Evolutionary conservation across 139 green algal species (phyloP), one percentile per base, ranked within the genome.

Genomic region (Micromonas pusilla): DNA sequence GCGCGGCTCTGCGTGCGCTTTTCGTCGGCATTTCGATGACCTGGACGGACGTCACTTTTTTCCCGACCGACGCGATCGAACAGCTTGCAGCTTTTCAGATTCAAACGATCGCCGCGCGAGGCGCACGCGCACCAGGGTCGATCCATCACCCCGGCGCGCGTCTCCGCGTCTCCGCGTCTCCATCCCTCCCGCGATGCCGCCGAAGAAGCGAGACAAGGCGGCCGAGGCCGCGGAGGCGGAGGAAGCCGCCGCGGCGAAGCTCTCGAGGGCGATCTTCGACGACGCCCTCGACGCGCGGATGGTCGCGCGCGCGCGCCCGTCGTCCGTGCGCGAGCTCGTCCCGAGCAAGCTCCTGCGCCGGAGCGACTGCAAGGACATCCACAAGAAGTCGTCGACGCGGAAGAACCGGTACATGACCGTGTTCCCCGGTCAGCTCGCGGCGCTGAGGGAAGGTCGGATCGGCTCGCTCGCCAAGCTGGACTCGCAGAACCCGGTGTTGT

Each of bases 311-410:
- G 9, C 20, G 3, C 30, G 26, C 1, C 68, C 68, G 36, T 38
- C 37, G 37, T 39, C 37, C 19, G 37, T 33, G 37, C 21, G 31
- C 1, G 23, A 34, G 21, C 37, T 63, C 37, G 38, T 33, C 4
- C 25, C 37, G 1, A n/a, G 6, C 26, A 39, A 64, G 36, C 26
- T 34, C 34, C 33, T 96, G 57, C 6, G 83, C 0, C 85, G 83
- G 9, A 84, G 85, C 23, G 88, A 92, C 72, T 90, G 89, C 20
- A 92, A 91, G 62, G 92, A 97, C 80, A 92, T 97, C 66, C 64
- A 92, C 36, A 97, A 97, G 82, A 91, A 91, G 60, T 89, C 86
- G 73, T 76, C 73, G 34, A 64, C 54, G 0, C 77, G 91, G 0
- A 93, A 92, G 76, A 88, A 86, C 80, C 87, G 91, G 86, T 89